phyloP scores from a whole-genome alignment of 1,284 basidiomycete species.

The Puccinia novopanici region DNA sequence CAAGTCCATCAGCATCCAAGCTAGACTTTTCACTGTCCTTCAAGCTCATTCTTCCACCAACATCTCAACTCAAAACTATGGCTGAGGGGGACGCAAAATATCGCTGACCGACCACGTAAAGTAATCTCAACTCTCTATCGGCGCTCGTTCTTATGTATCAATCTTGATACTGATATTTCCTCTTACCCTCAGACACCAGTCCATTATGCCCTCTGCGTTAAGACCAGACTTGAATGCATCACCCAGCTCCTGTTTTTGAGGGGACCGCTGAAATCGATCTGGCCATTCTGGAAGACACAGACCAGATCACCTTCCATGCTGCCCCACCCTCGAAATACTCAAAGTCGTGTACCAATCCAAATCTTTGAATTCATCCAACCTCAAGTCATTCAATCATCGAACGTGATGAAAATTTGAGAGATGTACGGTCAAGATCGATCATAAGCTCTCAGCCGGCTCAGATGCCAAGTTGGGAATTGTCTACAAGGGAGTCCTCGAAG shows the following conservation, averaged over 20 bases:
- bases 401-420: constrained; percentile 48
- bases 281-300: constrained; percentile 24
- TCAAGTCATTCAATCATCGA: constrained; percentile 39
- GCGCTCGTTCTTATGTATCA: neutral
- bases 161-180: neutral
- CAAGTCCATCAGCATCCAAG: constrained; percentile 14
- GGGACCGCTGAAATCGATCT: constrained; percentile 44
- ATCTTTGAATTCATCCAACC: constrained; percentile 20
- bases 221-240: constrained; percentile 49
- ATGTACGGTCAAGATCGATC: constrained; percentile 25
- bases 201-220: constrained; percentile 45
- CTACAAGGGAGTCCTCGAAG: constrained; percentile 48
- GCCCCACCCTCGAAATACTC: constrained; percentile 38
- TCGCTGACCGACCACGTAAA: constrained; percentile 33
- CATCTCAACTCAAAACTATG: neutral
- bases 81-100: constrained; percentile 27
- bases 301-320: constrained; percentile 48
- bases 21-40: constrained; percentile 16
- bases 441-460: constrained; percentile 28
- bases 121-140: neutral
- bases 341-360: constrained; percentile 37
- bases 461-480: constrained; percentile 40
- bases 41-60: neutral
- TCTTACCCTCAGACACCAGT: constrained; percentile 22
- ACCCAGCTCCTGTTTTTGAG: constrained; percentile 41